Conservation (phyloP, 257 asterid species). For the Rauvolfia tetraphylla region DNA sequence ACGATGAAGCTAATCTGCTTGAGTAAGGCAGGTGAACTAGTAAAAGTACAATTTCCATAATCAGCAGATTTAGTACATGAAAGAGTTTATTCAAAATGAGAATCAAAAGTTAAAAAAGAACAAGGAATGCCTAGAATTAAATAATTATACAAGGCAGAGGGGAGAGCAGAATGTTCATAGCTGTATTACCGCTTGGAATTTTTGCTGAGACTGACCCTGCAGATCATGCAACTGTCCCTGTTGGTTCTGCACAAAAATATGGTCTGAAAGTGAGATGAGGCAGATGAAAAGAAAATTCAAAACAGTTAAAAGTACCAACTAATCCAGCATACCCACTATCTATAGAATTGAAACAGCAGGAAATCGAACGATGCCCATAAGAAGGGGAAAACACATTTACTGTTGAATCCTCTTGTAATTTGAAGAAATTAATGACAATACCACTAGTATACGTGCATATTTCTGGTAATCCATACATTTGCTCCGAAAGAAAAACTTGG, state of each 20-base stretch:
- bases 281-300: not conserved
- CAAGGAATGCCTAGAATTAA: not conserved
- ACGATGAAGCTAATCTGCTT: not conserved
- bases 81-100: not conserved
- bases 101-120: not conserved
- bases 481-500: not conserved
- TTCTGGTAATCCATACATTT: not conserved
- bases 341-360: not conserved
- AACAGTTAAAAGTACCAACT: not conserved
- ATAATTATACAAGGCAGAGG: not conserved
- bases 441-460: not conserved
- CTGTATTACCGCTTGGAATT: slow-evolving; percentile 61
- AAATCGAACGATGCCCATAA: not conserved
- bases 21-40: not conserved
- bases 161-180: slow-evolving; percentile 8
- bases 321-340: not conserved
- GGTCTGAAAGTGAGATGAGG: not conserved
- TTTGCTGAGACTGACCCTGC: slow-evolving; percentile 67
- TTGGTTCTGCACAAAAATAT: slow-evolving; percentile 54
- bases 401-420: not conserved
- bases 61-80: not conserved
- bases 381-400: not conserved
- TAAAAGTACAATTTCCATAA: not conserved
- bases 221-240: slow-evolving; percentile 70
- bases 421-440: not conserved